Conservation (phyloP, 176 grass and related monocot species). For the Melocanna baccifera region DNA sequence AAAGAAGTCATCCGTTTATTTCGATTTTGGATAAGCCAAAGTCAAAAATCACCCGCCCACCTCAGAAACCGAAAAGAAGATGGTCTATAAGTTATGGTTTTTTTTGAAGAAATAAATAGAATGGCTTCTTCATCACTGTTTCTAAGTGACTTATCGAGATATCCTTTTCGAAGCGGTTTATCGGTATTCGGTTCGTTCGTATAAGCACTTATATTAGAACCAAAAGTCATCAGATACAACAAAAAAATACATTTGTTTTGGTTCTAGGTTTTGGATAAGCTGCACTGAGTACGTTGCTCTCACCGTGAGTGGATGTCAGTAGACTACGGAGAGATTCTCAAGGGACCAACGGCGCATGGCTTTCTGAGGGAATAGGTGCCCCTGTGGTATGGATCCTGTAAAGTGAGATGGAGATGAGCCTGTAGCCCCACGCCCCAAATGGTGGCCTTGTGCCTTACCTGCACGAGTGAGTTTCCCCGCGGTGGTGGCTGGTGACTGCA, state of each 20-base stretch:
- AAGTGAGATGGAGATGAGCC: background rate
- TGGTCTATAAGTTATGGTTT: no score
- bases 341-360: no score
- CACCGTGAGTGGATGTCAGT: background rate
- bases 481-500: background rate
- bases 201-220: no score
- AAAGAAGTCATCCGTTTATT: no score
- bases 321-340: background rate
- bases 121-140: no score
- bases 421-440: background rate
- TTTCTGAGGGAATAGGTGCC: background rate
- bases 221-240: no score
- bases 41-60: no score
- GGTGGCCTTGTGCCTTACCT: background rate
- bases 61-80: accelerated
- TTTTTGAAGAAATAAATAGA: no score
- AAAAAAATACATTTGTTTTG: no score
- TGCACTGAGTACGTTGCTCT: background rate
- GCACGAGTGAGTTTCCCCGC: background rate
- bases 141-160: accelerated
- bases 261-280: background rate
- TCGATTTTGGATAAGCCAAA: no score
- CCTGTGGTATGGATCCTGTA: background rate
- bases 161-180: no score
- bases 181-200: no score